Conservation (phyloP, 441 rosid genomes). For the Adansonia madagascariensis region DNA sequence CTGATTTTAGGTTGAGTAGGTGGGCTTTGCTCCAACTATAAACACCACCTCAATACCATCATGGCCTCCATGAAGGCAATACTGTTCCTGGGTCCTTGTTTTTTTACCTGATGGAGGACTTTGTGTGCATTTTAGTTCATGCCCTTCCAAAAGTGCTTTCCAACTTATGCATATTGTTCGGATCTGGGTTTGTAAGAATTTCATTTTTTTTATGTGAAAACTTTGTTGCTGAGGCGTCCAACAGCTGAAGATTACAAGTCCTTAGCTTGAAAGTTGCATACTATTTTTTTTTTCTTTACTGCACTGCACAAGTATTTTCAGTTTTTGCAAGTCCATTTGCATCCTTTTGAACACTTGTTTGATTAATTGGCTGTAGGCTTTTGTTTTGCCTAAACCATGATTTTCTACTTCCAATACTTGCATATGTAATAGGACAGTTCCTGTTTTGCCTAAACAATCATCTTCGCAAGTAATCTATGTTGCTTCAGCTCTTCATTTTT, state of each 20-base stretch:
- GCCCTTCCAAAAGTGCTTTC: neutral
- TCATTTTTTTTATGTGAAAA: neutral
- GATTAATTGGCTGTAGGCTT: neutral
- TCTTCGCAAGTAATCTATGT: no score
- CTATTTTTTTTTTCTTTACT: neutral
- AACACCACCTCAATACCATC: neutral
- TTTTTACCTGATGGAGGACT: neutral
- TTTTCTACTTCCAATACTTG: neutral
- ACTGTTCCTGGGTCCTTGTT: neutral
- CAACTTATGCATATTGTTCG: neutral
- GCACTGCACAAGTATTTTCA: neutral
- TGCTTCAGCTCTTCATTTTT: no score
- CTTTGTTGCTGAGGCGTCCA: neutral
- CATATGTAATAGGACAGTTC: neutral
- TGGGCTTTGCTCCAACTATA: neutral
- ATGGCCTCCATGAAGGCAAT: neutral
- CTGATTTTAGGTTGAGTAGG: constrained; percentile 1
- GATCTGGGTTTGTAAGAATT: neutral
- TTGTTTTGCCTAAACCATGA: constrained; percentile 6
- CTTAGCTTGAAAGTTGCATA: neutral
- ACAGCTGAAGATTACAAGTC: neutral
- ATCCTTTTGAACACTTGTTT: neutral
- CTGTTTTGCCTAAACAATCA: no score
- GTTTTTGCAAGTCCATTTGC: neutral
- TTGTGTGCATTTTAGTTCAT: neutral